A percentile compares a stretch with the other conserved stretches of the same genome.
Evolutionary conservation across 257 asterid genomes (phyloP).

Genomic region (Solanum piurae): DNA sequence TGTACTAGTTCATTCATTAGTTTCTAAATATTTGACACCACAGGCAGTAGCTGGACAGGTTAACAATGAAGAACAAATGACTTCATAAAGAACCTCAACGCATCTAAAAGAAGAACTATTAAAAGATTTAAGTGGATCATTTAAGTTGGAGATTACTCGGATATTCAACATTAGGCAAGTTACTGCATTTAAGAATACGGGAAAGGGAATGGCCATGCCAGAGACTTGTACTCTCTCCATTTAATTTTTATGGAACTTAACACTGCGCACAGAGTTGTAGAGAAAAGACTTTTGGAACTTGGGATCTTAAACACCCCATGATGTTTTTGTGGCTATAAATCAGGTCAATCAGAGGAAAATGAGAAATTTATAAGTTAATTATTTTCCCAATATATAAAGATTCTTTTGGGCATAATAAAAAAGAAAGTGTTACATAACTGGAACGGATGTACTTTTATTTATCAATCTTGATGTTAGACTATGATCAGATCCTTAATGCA

Average conservation of each 20-base stretch:
- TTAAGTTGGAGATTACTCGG: neutral
- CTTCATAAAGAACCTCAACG: neutral
- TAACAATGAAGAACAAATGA: neutral
- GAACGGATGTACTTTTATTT: neutral
- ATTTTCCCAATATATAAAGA: neutral
- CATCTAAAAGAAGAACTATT: neutral
- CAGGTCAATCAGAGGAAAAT: neutral
- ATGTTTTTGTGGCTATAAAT: neutral
- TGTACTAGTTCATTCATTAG: neutral
- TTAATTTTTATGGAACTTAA: neutral
- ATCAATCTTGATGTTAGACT: neutral
- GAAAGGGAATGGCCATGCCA: neutral
- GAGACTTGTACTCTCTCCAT: neutral
- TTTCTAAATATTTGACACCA: neutral
- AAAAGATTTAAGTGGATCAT: neutral
- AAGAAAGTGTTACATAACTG: neutral
- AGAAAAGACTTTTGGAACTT: neutral
- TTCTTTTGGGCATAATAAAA: neutral
- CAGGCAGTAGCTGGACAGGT: neutral
- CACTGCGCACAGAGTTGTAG: neutral
- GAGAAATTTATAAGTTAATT: neutral
- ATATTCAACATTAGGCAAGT: neutral
- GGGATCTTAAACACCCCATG: neutral
- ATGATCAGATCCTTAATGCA: neutral
- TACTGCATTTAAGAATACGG: neutral